A percentile compares a stretch with the other conserved stretches of the same genome.
phyloP scores from a whole-genome alignment of 345 rosid species.

The Clausena lansium region DNA sequence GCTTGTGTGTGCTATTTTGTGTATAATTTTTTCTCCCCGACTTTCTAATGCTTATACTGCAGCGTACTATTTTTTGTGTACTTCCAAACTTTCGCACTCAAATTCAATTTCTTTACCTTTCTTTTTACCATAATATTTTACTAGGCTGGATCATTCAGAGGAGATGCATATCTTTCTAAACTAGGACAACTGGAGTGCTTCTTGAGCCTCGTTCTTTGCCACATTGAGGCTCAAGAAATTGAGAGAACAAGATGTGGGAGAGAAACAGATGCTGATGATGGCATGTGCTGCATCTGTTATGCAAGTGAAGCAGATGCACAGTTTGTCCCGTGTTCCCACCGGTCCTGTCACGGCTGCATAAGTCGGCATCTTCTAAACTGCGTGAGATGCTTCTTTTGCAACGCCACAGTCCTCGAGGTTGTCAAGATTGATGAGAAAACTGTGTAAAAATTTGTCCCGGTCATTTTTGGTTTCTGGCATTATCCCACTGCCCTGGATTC shows the following conservation, averaged over 20 bases:
- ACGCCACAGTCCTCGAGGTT: constrained; percentile 68
- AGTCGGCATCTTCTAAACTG: constrained; percentile 91
- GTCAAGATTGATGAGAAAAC: constrained; percentile 31
- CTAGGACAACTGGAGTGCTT: constrained; percentile 66
- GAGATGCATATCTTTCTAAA: constrained; percentile 49
- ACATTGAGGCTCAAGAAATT: constrained; percentile 36
- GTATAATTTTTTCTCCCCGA: background rate
- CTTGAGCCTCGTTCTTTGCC: constrained; percentile 51
- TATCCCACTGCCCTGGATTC: background rate
- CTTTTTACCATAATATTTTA: background rate
- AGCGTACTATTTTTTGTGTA: too few species aligned
- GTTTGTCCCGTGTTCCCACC: constrained; percentile 80
- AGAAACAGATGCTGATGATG: constrained; percentile 50
- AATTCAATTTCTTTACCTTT: background rate
- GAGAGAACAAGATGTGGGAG: constrained; percentile 30
- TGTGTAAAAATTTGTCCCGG: background rate
- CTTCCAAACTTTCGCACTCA: background rate
- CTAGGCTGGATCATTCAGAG: constrained; percentile 64
- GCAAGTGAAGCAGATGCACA: constrained; percentile 57
- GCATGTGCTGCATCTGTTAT: constrained; percentile 85
- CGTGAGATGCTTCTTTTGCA: constrained; percentile 94
- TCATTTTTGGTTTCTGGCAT: background rate
- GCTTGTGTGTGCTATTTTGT: background rate
- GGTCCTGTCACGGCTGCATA: constrained; percentile 90
- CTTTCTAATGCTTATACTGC: too few species aligned